A percentile compares a stretch with the other conserved stretches of the same genome.
These are phyloP conservation scores for Aspergillus ochraceus DNA, from an alignment of 2,329 filamentous ascomycete species.

Conservation along the genomic window DNA sequence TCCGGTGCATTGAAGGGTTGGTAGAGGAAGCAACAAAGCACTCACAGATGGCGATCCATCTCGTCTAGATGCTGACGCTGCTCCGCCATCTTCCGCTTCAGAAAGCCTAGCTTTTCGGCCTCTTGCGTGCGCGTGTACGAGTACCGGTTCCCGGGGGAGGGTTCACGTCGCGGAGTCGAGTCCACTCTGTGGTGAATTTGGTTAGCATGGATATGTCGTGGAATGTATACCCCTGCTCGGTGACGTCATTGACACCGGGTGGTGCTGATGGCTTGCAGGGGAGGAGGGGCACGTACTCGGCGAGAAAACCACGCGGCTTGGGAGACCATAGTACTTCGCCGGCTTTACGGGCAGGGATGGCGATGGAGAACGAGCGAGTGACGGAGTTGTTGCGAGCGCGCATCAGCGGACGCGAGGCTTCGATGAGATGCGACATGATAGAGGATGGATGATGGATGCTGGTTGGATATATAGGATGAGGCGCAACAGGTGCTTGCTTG, in stretches of 20 bases:
- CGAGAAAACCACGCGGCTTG: conserved; percentile 25
- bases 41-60: conserved; percentile 29
- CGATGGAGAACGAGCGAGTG: conserved; percentile 18
- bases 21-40: not conserved
- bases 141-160: conserved; percentile 8
- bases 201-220: not conserved
- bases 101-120: conserved; percentile 19
- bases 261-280: not conserved
- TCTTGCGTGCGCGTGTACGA: conserved; percentile 23
- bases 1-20: not conserved
- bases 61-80: conserved; percentile 26
- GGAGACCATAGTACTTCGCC: conserved; percentile 22
- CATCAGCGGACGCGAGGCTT: conserved; percentile 18
- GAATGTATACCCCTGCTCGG: not conserved
- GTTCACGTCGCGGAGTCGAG: conserved; percentile 20
- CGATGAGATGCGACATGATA: conserved; percentile 8
- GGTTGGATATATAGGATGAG: not conserved
- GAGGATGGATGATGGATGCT: not conserved
- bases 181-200: conserved; percentile 17
- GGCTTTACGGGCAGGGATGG: conserved; percentile 19
- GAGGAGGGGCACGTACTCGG: conserved; percentile 21
- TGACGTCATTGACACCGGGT: conserved; percentile 22
- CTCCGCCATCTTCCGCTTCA: conserved; percentile 24
- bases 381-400: conserved; percentile 8
- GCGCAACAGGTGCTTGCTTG: too few species aligned